Evolutionary conservation across 2,329 filamentous ascomycete genomes (phyloP).

Genomic region (Rhinocladiella similis): DNA sequence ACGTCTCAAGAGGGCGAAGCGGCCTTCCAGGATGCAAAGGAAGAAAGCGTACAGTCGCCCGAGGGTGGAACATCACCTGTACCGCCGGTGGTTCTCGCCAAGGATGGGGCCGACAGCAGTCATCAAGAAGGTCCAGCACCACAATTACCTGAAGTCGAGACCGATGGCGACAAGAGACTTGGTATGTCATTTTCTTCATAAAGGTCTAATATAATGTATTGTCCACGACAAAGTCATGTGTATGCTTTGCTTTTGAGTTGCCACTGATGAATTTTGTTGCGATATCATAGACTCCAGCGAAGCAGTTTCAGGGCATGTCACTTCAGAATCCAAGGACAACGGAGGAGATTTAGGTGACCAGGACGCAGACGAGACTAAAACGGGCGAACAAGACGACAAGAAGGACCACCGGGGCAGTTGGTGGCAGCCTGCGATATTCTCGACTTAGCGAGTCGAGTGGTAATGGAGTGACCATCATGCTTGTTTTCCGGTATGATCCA

Average conservation of each 20-base stretch:
- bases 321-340: neutral
- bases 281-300: constrained; percentile 1
- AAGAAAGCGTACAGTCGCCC: constrained; percentile 15
- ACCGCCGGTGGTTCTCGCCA: neutral
- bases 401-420: constrained; percentile 19
- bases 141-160: constrained; percentile 61
- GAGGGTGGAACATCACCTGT: constrained; percentile 11
- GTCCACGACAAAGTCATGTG: too few species aligned
- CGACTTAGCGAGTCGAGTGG: neutral
- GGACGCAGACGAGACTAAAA: constrained; percentile 2
- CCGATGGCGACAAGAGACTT: constrained; percentile 74
- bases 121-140: constrained; percentile 10
- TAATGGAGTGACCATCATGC: neutral
- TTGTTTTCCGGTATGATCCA: neutral
- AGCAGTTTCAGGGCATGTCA: neutral
- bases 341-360: neutral
- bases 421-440: constrained; percentile 30
- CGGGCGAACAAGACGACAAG: neutral
- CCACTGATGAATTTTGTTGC: neutral
- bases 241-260: neutral
- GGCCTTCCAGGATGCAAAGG: constrained; percentile 20
- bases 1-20: constrained; percentile 20
- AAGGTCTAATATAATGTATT: constrained; percentile 7
- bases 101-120: constrained; percentile 1
- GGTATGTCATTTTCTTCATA: constrained; percentile 26